Evolutionary conservation across 1,139 yeast species (phyloP), one percentile per base, ranked within the genome.

Genomic region (Saccharomyces hybrid): DNA sequence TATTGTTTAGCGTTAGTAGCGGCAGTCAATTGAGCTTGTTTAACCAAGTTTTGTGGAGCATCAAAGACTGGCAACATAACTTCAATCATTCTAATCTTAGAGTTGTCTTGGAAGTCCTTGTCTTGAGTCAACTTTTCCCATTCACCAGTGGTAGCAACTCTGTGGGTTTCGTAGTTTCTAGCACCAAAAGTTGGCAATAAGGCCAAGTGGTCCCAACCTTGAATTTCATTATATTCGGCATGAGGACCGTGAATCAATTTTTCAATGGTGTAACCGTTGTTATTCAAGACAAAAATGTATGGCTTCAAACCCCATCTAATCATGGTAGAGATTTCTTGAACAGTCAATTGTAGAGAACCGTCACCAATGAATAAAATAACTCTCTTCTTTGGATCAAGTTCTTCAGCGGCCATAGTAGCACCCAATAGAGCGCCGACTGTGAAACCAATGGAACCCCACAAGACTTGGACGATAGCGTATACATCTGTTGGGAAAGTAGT

Each of bases 361-460:
- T 88, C 96, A 73, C 96, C 96, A 57, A 87, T 86, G 72, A 88
- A 88, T 64, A 88, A 75, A 60, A 87, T 79, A 57, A 86, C 95
- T 76, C 96, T 81, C 71, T 81, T 83, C 60, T 72, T 70, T 52
- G 84, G 82, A 67, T 84, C 84, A 53, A 84, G 65, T 71, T 88
- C 96, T 66, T 82, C 82, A 57, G 90, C 87, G 26, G 95, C 96
- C 77, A 86, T 79, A 34, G 85, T 84, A 31, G 96, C 96, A 72
- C 96, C 96, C 58, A 84, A 74, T 41, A 88, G 79, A 52, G 95
- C 87, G 67, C 96, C 96, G 49, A 87, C 88, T 30, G 96, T 82
- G 77, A 77, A 88, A 66, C 96, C 96, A 71, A 88, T 87, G 49
- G 95, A 86, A 56, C 96, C 96, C 91, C 95, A 88, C 67, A 88